Conservation (phyloP, 106 monocot species). For the Xerophyta viscosa region DNA sequence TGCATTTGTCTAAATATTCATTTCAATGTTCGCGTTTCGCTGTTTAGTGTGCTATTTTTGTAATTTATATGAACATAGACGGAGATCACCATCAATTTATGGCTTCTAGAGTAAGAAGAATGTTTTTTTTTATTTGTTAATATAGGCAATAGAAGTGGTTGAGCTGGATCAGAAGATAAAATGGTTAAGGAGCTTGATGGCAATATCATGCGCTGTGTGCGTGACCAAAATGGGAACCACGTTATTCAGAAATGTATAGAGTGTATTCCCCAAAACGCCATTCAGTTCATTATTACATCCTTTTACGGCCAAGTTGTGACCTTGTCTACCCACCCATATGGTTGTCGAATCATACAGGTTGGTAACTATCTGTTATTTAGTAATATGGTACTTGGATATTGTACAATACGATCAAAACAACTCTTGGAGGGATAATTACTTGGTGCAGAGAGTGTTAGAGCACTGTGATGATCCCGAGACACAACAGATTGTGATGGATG, state of each 20-base stretch:
- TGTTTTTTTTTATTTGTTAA: too few species aligned
- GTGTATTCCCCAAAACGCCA: slow-evolving; percentile 73
- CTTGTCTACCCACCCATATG: slow-evolving; percentile 84
- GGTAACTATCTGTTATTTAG: not conserved
- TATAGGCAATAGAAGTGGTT: slow-evolving; percentile 82
- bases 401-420: not conserved
- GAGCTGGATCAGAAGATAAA: slow-evolving; percentile 66
- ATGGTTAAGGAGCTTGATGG: slow-evolving; percentile 86
- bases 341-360: slow-evolving; percentile 88
- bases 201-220: slow-evolving; percentile 71
- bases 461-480: slow-evolving; percentile 75
- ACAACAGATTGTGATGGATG: slow-evolving; percentile 76
- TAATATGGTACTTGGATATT: not conserved
- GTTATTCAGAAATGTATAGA: slow-evolving; percentile 93
- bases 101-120: too few species aligned
- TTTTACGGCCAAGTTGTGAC: slow-evolving; percentile 80
- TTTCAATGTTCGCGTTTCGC: too few species aligned
- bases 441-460: slow-evolving; percentile 67
- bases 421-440: not conserved
- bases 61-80: too few species aligned
- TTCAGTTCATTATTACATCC: slow-evolving; percentile 76
- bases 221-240: slow-evolving; percentile 96
- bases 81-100: too few species aligned
- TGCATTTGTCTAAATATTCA: too few species aligned
- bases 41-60: too few species aligned